phyloP scores from a whole-genome alignment of 2,329 filamentous ascomycete genomes.

The Alternaria brassicicola region DNA sequence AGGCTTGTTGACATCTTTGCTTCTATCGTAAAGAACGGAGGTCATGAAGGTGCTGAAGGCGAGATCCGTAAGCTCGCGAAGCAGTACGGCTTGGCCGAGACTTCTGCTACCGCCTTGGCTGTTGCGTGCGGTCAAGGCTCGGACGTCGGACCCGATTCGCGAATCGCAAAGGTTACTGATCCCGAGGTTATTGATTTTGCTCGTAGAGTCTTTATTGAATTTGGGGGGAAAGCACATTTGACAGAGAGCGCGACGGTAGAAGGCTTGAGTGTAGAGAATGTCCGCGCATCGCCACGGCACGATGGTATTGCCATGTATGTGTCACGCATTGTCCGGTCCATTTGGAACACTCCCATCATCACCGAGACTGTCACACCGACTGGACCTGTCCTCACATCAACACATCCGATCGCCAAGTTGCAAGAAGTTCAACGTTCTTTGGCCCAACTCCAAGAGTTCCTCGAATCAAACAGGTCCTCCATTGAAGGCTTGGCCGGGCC shows the following conservation, averaged over 20 bases:
- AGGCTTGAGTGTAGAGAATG: constrained; percentile 74
- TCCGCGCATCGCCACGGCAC: constrained; percentile 86
- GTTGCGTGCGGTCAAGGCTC: constrained; percentile 94
- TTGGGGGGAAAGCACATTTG: constrained; percentile 83
- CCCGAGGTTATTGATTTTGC: constrained; percentile 85
- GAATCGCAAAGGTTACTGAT: constrained; percentile 75
- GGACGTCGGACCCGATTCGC: constrained; percentile 74
- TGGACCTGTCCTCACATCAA: constrained; percentile 69
- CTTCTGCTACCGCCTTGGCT: constrained; percentile 85
- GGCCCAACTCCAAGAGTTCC: constrained; percentile 77
- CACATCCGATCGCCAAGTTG: constrained; percentile 71
- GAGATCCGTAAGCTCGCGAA: constrained; percentile 84
- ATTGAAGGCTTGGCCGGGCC: constrained; percentile 95
- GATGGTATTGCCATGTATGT: constrained; percentile 88
- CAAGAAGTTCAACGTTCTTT: constrained; percentile 79
- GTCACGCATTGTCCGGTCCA: constrained; percentile 80
- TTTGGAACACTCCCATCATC: constrained; percentile 85
- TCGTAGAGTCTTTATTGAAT: constrained; percentile 86
- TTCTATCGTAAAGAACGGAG: constrained; percentile 74
- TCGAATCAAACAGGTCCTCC: constrained; percentile 84
- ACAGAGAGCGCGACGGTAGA: constrained; percentile 75
- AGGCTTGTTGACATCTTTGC: constrained; percentile 93
- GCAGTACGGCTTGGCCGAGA: constrained; percentile 86
- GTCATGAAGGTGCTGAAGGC: constrained; percentile 78
- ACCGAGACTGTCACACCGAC: constrained; percentile 59